Conservation (phyloP, 805 yeast genomes). For the Teunomyces barrocoloradensis region DNA sequence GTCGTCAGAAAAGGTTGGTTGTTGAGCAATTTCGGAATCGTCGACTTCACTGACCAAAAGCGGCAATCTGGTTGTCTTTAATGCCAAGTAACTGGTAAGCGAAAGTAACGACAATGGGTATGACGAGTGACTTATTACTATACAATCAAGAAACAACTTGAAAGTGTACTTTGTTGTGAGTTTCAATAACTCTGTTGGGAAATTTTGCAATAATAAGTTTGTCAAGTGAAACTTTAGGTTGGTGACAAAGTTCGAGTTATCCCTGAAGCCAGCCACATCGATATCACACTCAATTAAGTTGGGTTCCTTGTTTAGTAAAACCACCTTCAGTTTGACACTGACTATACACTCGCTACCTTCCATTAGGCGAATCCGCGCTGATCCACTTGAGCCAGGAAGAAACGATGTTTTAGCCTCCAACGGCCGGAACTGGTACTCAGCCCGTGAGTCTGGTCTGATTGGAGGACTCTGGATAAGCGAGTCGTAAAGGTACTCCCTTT, state of each 20-base stretch:
- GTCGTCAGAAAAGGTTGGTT: constrained; percentile 88
- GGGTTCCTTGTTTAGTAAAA: constrained; percentile 36
- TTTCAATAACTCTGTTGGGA: constrained; percentile 52
- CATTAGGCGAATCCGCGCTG: constrained; percentile 77
- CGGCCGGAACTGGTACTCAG: constrained; percentile 74
- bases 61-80: constrained; percentile 76
- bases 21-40: constrained; percentile 71
- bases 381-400: constrained; percentile 87
- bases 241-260: constrained; percentile 68
- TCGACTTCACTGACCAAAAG: constrained; percentile 65
- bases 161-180: constrained; percentile 74
- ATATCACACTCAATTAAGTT: constrained; percentile 72
- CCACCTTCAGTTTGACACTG: constrained; percentile 85
- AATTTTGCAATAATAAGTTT: constrained; percentile 48
- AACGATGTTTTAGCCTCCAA: constrained; percentile 78
- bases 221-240: constrained; percentile 63
- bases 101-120: constrained; percentile 82
- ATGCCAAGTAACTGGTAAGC: constrained; percentile 76
- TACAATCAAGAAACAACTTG: constrained; percentile 74
- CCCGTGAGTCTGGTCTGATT: constrained; percentile 84
- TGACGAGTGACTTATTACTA: constrained; percentile 72
- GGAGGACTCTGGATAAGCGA: constrained; percentile 61
- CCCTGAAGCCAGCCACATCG: constrained; percentile 77
- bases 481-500: constrained; percentile 70
- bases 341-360: constrained; percentile 95